Evolutionary conservation across 2,329 filamentous ascomycete species (phyloP).

Genomic region (Plenodomus biglobosus): DNA sequence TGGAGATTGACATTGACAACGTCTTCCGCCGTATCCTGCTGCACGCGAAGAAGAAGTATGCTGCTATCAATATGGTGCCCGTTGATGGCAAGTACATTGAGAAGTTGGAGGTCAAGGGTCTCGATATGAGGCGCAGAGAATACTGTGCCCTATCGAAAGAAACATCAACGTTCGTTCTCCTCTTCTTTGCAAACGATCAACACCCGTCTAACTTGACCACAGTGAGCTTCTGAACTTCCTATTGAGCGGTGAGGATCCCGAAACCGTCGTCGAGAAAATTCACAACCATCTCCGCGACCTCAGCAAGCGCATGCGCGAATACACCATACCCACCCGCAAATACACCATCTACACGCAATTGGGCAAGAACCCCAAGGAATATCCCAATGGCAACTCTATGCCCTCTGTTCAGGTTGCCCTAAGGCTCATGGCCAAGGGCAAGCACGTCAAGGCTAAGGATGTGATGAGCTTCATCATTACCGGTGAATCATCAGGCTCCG

Average conservation of each 20-base stretch:
- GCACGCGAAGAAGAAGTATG: conserved; percentile 99
- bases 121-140: conserved; percentile 97
- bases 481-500: conserved; percentile 61
- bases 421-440: conserved; percentile 82
- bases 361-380: conserved; percentile 89
- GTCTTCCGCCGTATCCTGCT: conserved; percentile 90
- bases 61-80: conserved; percentile 90
- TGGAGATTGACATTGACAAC: conserved; percentile 98
- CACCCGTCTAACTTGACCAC: conserved; percentile 10
- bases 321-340: conserved; percentile 73
- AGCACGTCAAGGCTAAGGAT: conserved; percentile 86
- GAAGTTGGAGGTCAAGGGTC: conserved; percentile 95
- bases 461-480: conserved; percentile 97
- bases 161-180: conserved; percentile 64
- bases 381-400: conserved; percentile 93
- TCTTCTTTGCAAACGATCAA: background rate
- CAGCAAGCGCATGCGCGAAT: conserved; percentile 82
- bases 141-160: conserved; percentile 96
- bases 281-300: conserved; percentile 90
- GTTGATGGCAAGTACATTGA: conserved; percentile 87
- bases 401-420: conserved; percentile 95
- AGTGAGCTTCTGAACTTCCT: conserved; percentile 88
- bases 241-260: conserved; percentile 87
- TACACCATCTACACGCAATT: conserved; percentile 99
- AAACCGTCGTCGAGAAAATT: conserved; percentile 82